These are phyloP conservation scores for Nicotiana paniculata DNA, from an alignment of 257 asterid genomes.

Conservation along the genomic window DNA sequence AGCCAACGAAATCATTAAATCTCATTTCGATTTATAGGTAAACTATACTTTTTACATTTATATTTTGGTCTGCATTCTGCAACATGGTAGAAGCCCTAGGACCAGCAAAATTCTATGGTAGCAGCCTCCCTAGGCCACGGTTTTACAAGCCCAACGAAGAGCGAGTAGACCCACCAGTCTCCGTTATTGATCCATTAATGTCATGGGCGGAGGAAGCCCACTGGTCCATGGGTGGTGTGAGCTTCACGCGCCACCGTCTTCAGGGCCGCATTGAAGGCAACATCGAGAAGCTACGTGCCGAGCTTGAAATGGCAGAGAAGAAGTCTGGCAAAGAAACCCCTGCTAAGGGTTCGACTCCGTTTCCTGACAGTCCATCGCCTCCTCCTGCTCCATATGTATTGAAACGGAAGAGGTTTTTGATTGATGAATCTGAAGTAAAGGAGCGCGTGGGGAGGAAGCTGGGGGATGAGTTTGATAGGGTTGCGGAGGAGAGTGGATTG, in stretches of 20 bases:
- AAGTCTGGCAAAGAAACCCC: constrained; percentile 15
- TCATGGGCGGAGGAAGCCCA: constrained; percentile 87
- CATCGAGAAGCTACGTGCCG: constrained; percentile 51
- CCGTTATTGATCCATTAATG: constrained; percentile 60
- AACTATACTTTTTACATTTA: not conserved
- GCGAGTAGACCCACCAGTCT: constrained; percentile 64
- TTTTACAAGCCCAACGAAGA: constrained; percentile 39
- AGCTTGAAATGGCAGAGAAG: constrained; percentile 33
- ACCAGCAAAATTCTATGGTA: constrained; percentile 85
- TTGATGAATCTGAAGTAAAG: constrained; percentile 31
- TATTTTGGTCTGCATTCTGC: not conserved
- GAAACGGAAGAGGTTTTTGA: constrained; percentile 57
- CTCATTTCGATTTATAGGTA: not conserved
- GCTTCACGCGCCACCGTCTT: constrained; percentile 67
- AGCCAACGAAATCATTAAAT: not conserved
- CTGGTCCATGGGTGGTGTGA: constrained; percentile 98
- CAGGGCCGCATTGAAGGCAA: constrained; percentile 93
- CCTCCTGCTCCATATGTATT: constrained; percentile 72
- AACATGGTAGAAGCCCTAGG: constrained; percentile 67
- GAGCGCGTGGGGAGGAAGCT: constrained; percentile 51
- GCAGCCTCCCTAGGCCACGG: constrained; percentile 85
- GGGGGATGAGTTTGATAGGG: constrained; percentile 74
- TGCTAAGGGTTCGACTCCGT: not conserved
- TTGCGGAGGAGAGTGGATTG: constrained; percentile 38
- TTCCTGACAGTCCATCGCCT: constrained; percentile 34